Evolutionary conservation across 768 basidiomycete genomes (phyloP).

Genomic region (Pulveroboletus sp.): DNA sequence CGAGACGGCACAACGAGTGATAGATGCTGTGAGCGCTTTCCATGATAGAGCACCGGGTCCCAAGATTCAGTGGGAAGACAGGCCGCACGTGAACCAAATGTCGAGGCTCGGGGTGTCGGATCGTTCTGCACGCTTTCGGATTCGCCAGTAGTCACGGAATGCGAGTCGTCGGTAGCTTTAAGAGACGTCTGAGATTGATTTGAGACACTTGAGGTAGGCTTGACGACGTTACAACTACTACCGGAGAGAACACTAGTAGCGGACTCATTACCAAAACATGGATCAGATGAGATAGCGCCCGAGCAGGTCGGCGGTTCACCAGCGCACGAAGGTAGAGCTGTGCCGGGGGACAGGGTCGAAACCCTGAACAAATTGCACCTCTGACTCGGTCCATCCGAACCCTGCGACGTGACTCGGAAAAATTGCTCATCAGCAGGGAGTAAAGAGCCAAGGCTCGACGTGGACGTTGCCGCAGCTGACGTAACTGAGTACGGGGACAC

Average conservation of each 20-base stretch:
- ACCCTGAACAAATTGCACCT: background rate
- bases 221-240: background rate
- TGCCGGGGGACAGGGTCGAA: background rate
- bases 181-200: constrained; percentile 1
- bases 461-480: constrained; percentile 21
- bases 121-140: constrained; percentile 15
- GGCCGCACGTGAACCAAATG: constrained; percentile 9
- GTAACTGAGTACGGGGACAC: constrained; percentile 10
- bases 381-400: constrained; percentile 6
- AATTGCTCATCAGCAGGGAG: constrained; percentile 23
- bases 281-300: constrained; percentile 3
- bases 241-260: constrained; percentile 1
- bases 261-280: constrained; percentile 7
- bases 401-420: constrained; percentile 15
- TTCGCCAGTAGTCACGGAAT: constrained; percentile 4
- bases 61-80: background rate
- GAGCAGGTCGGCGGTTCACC: background rate
- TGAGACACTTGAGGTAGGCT: background rate
- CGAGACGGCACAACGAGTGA: constrained; percentile 15
- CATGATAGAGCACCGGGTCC: background rate
- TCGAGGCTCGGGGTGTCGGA: constrained; percentile 23
- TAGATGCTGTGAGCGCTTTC: constrained; percentile 10
- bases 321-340: background rate
- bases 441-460: constrained; percentile 29
- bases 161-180: constrained; percentile 3